phyloP scores from a whole-genome alignment of 2,329 filamentous ascomycete genomes.

The Fusarium burgessii region DNA sequence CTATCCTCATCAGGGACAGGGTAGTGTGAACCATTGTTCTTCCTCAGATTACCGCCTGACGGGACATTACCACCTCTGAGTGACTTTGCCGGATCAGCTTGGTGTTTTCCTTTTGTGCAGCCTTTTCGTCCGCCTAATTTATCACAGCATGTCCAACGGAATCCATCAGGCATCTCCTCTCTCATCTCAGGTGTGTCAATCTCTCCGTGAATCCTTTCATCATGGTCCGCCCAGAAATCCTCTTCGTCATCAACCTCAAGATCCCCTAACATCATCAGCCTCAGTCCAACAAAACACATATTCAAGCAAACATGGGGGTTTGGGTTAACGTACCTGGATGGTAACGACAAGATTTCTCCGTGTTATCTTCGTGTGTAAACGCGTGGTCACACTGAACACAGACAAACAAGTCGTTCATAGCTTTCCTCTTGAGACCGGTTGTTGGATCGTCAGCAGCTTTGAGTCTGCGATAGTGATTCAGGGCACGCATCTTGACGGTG shows the following conservation, averaged over 20 bases:
- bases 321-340: conserved; percentile 25
- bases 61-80: conserved; percentile 19
- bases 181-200: conserved; percentile 25
- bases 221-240: conserved; percentile 21
- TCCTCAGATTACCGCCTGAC: conserved; percentile 11
- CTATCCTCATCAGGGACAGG: neutral
- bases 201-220: conserved; percentile 9
- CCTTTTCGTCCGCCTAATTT: conserved; percentile 7
- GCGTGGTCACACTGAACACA: conserved; percentile 31
- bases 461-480: conserved; percentile 14
- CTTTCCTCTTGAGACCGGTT: conserved; percentile 33
- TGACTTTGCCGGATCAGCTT: conserved; percentile 12
- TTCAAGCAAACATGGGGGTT: neutral
- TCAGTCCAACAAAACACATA: neutral
- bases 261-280: conserved; percentile 2
- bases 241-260: conserved; percentile 6
- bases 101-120: conserved; percentile 14
- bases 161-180: conserved; percentile 15
- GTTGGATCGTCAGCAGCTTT: neutral
- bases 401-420: conserved; percentile 20
- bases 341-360: conserved; percentile 8
- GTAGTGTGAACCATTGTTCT: neutral
- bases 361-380: conserved; percentile 25
- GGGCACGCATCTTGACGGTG: neutral
- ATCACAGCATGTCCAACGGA: conserved; percentile 8